Evolutionary conservation across 1,139 yeast species (phyloP).

Genomic region (Yamadazyma taylorii): DNA sequence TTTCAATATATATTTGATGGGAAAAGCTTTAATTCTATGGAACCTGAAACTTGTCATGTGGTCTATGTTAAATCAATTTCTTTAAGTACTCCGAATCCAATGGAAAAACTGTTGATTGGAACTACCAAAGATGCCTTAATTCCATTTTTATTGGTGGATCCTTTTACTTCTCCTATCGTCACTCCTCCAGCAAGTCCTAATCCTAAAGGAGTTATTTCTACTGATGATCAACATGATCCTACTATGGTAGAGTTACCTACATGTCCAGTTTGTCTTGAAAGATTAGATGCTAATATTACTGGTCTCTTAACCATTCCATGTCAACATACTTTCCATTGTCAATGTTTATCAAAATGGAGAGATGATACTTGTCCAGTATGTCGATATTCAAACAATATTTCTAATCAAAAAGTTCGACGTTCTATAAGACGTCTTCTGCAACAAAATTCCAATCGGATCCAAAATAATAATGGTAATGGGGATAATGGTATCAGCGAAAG

Average conservation of each 20-base stretch:
- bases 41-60: slow-evolving; percentile 83
- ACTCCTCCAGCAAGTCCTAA: neutral
- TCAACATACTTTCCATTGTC: slow-evolving; percentile 92
- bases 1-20: slow-evolving; percentile 75
- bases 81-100: slow-evolving; percentile 15
- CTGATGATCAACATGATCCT: slow-evolving; percentile 1
- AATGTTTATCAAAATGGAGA: slow-evolving; percentile 84
- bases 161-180: slow-evolving; percentile 48
- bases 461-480: neutral
- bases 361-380: slow-evolving; percentile 94
- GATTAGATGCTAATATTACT: slow-evolving; percentile 80
- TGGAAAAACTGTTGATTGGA: slow-evolving; percentile 14
- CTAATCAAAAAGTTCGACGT: slow-evolving; percentile 37
- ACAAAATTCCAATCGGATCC: slow-evolving; percentile 17
- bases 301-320: slow-evolving; percentile 89
- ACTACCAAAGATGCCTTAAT: slow-evolving; percentile 34
- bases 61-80: slow-evolving; percentile 65
- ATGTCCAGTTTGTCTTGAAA: slow-evolving; percentile 90
- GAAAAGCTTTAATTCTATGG: slow-evolving; percentile 78
- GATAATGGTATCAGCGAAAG: too few species aligned
- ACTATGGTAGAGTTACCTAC: slow-evolving; percentile 69
- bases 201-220: neutral
- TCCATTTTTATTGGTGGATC: slow-evolving; percentile 74
- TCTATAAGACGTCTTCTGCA: slow-evolving; percentile 37
- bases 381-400: slow-evolving; percentile 61